Evolutionary conservation across 768 basidiomycete genomes (phyloP).

Genomic region (Xerocomus potaroensis): DNA sequence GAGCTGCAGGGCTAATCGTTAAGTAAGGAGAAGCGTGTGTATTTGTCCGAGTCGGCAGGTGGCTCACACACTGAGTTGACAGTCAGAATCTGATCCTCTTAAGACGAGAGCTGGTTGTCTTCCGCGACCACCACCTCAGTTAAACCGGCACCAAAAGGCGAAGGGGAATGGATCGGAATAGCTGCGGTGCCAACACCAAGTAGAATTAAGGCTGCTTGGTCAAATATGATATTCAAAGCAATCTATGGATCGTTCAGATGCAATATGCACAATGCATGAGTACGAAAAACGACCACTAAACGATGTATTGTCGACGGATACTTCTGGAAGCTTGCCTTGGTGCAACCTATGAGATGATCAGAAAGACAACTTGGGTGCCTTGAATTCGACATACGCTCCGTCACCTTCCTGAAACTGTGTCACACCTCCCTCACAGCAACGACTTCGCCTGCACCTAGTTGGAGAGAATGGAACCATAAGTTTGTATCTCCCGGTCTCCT

Average conservation of each 20-base stretch:
- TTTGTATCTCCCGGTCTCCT: constrained; percentile 35
- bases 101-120: too few relatives aligned
- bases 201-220: constrained; percentile 39
- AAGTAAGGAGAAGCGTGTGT: too few relatives aligned
- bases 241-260: constrained; percentile 28
- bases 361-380: too few relatives aligned
- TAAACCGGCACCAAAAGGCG: too few relatives aligned
- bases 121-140: too few relatives aligned
- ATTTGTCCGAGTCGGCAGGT: too few relatives aligned
- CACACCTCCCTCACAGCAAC: constrained; percentile 39
- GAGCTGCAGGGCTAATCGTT: too few relatives aligned
- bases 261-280: not conserved
- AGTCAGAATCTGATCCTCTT: too few relatives aligned
- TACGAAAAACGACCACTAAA: not conserved
- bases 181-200: too few relatives aligned
- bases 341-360: constrained; percentile 15
- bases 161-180: too few relatives aligned
- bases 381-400: constrained; percentile 10
- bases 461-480: not conserved
- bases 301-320: constrained; percentile 21
- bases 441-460: constrained; percentile 36
- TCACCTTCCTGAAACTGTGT: too few relatives aligned
- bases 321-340: constrained; percentile 8
- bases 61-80: too few relatives aligned
- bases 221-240: constrained; percentile 34